These are phyloP conservation scores for Sclerotinia glacialis DNA, from an alignment of 2,329 filamentous ascomycete genomes.

Conservation along the genomic window DNA sequence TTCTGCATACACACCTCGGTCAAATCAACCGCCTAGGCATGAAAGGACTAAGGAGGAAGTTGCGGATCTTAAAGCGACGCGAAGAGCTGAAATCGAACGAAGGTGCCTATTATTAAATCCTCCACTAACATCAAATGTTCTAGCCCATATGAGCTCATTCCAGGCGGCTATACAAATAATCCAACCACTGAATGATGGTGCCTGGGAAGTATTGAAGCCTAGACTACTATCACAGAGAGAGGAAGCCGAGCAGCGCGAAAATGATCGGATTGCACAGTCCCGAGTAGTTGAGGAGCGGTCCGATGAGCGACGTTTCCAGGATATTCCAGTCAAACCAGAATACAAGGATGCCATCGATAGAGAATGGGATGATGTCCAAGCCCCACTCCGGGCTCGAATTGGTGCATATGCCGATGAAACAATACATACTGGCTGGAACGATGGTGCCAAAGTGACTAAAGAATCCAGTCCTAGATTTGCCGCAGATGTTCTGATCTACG, in stretches of 20 bases:
- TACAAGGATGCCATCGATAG: conserved; percentile 60
- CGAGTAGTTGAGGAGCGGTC: conserved; percentile 42
- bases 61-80: conserved; percentile 59
- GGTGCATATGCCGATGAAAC: conserved; percentile 67
- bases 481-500: conserved; percentile 65
- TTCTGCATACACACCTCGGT: conserved; percentile 32
- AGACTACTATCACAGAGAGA: conserved; percentile 64
- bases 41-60: conserved; percentile 62
- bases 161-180: conserved; percentile 69
- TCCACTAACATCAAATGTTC: conserved; percentile 58
- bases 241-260: conserved; percentile 59
- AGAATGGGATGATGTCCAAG: conserved; percentile 70
- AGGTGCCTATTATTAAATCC: conserved; percentile 65
- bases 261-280: conserved; percentile 41
- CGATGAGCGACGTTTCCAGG: conserved; percentile 36
- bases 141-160: conserved; percentile 71
- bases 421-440: conserved; percentile 63
- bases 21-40: conserved; percentile 36
- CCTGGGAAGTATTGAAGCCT: conserved; percentile 67
- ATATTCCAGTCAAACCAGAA: conserved; percentile 44
- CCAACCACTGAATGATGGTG: conserved; percentile 62
- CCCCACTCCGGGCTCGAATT: conserved; percentile 63
- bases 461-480: conserved; percentile 68
- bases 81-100: conserved; percentile 68
- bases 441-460: conserved; percentile 60